Evolutionary conservation across 1,139 yeast genomes (phyloP).

Genomic region (Yamadazyma blattariae): DNA sequence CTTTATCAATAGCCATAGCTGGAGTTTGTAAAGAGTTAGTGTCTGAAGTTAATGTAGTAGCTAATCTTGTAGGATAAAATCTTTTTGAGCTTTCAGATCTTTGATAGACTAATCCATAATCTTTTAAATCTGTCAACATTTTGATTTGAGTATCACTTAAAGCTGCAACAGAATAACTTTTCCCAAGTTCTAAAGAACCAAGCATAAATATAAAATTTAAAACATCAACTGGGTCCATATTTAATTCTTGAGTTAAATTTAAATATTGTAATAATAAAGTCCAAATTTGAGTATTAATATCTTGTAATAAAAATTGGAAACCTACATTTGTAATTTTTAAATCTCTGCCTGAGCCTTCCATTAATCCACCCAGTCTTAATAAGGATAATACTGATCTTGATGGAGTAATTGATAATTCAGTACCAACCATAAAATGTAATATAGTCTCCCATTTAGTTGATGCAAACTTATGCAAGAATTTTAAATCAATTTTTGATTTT

Average conservation of each 20-base stretch:
- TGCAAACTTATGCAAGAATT: conserved; percentile 76
- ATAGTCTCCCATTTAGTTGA: conserved; percentile 91
- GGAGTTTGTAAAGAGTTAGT: conserved; percentile 67
- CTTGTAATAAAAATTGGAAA: conserved; percentile 89
- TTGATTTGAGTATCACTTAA: conserved; percentile 78
- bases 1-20: conserved; percentile 49
- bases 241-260: conserved; percentile 75
- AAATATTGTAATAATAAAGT: conserved; percentile 82
- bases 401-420: conserved; percentile 64
- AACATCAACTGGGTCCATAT: conserved; percentile 96
- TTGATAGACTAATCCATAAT: conserved; percentile 89
- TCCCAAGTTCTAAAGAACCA: conserved; percentile 89
- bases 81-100: conserved; percentile 56
- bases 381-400: conserved; percentile 65
- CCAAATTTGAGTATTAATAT: conserved; percentile 95
- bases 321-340: conserved; percentile 86
- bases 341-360: conserved; percentile 58
- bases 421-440: conserved; percentile 96
- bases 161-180: conserved; percentile 71
- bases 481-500: conserved; percentile 52
- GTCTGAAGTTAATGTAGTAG: conserved; percentile 89
- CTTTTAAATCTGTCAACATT: conserved; percentile 86
- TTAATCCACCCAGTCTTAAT: conserved; percentile 73
- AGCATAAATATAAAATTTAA: conserved; percentile 88
- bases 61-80: conserved; percentile 88